Conservation (phyloP, 2,329 filamentous ascomycete species). For the Cercospora canescens region DNA sequence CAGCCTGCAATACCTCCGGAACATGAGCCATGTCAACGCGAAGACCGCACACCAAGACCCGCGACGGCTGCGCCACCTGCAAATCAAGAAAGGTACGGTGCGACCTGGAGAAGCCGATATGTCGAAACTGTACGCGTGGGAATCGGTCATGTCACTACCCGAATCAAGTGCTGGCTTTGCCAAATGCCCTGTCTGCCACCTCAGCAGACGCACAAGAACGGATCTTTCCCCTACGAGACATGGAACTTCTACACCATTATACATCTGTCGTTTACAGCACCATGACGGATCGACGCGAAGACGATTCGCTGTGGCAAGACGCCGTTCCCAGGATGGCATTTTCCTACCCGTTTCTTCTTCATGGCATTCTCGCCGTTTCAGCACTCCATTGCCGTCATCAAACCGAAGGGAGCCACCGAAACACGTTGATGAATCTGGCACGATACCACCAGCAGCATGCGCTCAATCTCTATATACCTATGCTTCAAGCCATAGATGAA, state of each 20-base stretch:
- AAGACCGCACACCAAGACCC: conserved; percentile 26
- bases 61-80: conserved; percentile 26
- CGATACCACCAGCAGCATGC: conserved; percentile 29
- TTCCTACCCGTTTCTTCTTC: conserved; percentile 22
- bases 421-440: conserved; percentile 20
- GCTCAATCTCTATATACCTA: conserved; percentile 24
- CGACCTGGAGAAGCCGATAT: conserved; percentile 25
- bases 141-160: conserved; percentile 23
- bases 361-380: conserved; percentile 21
- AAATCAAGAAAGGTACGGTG: conserved; percentile 25
- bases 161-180: conserved; percentile 15
- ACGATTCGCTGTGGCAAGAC: conserved; percentile 19
- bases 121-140: conserved; percentile 25
- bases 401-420: conserved; percentile 10
- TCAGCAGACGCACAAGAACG: conserved; percentile 11
- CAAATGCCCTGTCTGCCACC: conserved; percentile 6
- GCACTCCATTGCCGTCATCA: conserved; percentile 21
- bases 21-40: conserved; percentile 2
- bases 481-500: conserved; percentile 23
- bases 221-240: conserved; percentile 23
- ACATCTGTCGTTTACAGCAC: conserved; percentile 18
- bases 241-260: conserved; percentile 30
- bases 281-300: conserved; percentile 15
- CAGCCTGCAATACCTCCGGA: background rate
- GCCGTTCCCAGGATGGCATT: conserved; percentile 22